Percentiles rank a stretch among this genome's conserved stretches.
These are phyloP conservation scores for Paracoccidioides lutzii DNA, from an alignment of 2,329 filamentous ascomycete genomes.

Conservation along the genomic window DNA sequence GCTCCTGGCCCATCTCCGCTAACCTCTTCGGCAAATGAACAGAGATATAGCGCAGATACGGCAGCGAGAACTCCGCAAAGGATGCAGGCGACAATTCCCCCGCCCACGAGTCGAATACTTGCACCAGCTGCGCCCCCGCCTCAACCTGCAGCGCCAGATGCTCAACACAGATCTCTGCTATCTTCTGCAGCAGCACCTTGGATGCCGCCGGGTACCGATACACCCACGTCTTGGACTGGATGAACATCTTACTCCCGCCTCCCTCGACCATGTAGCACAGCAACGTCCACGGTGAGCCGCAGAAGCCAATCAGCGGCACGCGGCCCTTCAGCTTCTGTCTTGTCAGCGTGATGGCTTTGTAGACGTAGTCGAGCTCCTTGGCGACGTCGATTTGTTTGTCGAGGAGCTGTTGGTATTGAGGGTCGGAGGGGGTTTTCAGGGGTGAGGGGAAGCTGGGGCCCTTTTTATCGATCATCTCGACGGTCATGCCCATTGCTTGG, in stretches of 20 bases:
- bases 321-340: conserved; percentile 74
- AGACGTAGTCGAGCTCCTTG: conserved; percentile 81
- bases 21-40: conserved; percentile 64
- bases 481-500: conserved; percentile 95
- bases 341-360: conserved; percentile 85
- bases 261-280: conserved; percentile 99
- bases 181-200: conserved; percentile 75
- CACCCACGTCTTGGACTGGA: conserved; percentile 90
- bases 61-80: conserved; percentile 75
- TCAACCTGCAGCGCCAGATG: conserved; percentile 85
- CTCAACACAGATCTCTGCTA: conserved; percentile 87
- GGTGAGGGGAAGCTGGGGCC: conserved; percentile 89
- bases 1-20: conserved; percentile 58
- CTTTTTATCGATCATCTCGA: conserved; percentile 96
- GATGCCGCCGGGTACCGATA: conserved; percentile 74
- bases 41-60: conserved; percentile 75
- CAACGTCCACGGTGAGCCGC: conserved; percentile 90
- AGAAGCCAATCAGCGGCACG: conserved; percentile 92
- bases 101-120: conserved; percentile 98
- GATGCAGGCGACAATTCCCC: conserved; percentile 76
- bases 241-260: conserved; percentile 88
- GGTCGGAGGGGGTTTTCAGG: conserved; percentile 63
- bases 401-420: conserved; percentile 69
- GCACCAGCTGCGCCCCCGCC: conserved; percentile 86
- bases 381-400: conserved; percentile 69